Conservation (phyloP, 306 rosid species). For the Coriaria nepalensis region DNA sequence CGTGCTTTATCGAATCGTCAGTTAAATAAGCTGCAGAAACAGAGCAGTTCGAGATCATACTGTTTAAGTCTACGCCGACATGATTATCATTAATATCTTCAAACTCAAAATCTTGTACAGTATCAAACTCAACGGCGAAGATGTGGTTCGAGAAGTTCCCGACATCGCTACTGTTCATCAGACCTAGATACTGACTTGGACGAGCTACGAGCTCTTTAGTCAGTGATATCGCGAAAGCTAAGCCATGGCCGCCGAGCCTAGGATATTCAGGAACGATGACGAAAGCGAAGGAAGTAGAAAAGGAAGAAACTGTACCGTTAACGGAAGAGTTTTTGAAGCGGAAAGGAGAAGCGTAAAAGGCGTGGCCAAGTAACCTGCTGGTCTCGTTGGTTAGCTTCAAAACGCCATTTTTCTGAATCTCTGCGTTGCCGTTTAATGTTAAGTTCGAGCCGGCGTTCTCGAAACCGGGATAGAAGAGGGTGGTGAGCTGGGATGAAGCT, state of each 20-base stretch:
- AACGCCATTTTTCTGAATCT: constrained; percentile 31
- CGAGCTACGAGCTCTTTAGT: constrained; percentile 39
- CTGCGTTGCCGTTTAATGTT: constrained; percentile 35
- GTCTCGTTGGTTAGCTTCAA: constrained; percentile 50
- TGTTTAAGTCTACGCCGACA: constrained; percentile 61
- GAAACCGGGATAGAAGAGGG: constrained; percentile 44
- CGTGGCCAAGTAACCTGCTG: constrained; percentile 34
- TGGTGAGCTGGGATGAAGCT: constrained; percentile 22
- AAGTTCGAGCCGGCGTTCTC: constrained; percentile 24
- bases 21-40: constrained; percentile 30
- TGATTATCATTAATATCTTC: constrained; percentile 74
- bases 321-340: constrained; percentile 38
- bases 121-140: constrained; percentile 75
- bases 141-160: constrained; percentile 56
- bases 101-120: constrained; percentile 77
- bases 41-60: constrained; percentile 40
- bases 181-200: constrained; percentile 74
- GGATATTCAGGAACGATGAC: constrained; percentile 66
- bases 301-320: constrained; percentile 45
- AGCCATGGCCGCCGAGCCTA: constrained; percentile 76
- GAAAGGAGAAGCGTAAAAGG: constrained; percentile 36
- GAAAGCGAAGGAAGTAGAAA: constrained; percentile 56
- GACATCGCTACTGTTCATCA: constrained; percentile 36
- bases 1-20: constrained; percentile 17
- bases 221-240: constrained; percentile 50